Evolutionary conservation across 108 stramenopile species (phyloP).

Genomic region (Cyclotella baltica): DNA sequence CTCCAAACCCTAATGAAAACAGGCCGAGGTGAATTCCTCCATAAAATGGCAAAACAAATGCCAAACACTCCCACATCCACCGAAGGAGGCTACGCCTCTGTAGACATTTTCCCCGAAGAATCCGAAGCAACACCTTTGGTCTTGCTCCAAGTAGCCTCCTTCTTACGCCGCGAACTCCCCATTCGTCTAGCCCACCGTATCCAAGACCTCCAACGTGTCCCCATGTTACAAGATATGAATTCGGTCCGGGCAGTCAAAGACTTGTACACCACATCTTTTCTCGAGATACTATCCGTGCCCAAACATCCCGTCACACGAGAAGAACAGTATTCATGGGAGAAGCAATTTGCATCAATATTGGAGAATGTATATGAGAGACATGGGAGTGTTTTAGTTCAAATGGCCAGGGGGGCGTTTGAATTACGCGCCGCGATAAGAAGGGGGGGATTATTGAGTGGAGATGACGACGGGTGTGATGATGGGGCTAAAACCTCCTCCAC

Average conservation of each 20-base stretch:
- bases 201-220: conserved; percentile 89
- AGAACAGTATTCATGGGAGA: conserved; percentile 52
- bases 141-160: conserved; percentile 81
- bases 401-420: conserved; percentile 97
- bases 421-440: conserved; percentile 77
- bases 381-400: conserved; percentile 92
- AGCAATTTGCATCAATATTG: conserved; percentile 80
- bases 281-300: conserved; percentile 79
- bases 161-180: conserved; percentile 95
- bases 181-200: conserved; percentile 98
- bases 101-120: conserved; percentile 29
- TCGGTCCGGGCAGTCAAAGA: conserved; percentile 85
- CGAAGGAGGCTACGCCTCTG: conserved; percentile 16
- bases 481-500: conserved; percentile 22
- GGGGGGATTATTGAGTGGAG: conserved; percentile 30
- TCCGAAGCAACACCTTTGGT: conserved; percentile 51
- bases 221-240: conserved; percentile 74
- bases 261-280: conserved; percentile 89
- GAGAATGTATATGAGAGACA: conserved; percentile 95
- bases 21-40: conserved; percentile 82
- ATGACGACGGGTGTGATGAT: conserved; percentile 35
- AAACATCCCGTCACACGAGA: conserved; percentile 81
- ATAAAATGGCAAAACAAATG: conserved; percentile 56
- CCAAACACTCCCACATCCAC: neutral
- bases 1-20: conserved; percentile 84